These are phyloP conservation scores for Plasmodium yoelii DNA, from an alignment of 169 alveolate genomes.

Conservation along the genomic window DNA sequence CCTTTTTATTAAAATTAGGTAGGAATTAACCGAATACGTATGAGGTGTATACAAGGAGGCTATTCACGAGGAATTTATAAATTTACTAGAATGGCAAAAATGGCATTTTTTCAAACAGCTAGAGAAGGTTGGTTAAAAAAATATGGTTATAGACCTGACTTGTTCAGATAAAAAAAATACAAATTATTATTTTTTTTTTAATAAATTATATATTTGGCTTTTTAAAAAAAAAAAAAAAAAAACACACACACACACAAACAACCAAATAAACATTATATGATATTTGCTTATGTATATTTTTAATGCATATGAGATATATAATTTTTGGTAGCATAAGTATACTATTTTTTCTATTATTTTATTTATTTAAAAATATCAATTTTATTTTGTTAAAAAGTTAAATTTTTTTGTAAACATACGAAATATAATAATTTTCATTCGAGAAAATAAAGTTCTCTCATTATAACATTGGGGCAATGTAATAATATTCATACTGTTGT, in stretches of 20 bases:
- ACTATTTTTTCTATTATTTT: too few relatives aligned
- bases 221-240: not conserved
- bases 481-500: too few relatives aligned
- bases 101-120: constrained; percentile 89
- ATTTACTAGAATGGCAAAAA: constrained; percentile 88
- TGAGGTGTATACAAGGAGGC: constrained; percentile 89
- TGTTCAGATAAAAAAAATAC: constrained; percentile 77
- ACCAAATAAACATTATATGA: too few relatives aligned
- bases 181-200: not conserved
- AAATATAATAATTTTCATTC: too few relatives aligned
- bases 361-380: too few relatives aligned
- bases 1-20: constrained; percentile 52
- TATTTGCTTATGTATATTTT: too few relatives aligned
- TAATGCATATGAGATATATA: too few relatives aligned
- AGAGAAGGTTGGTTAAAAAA: constrained; percentile 90
- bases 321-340: too few relatives aligned
- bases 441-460: too few relatives aligned
- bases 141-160: constrained; percentile 88
- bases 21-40: constrained; percentile 85
- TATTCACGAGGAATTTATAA: constrained; percentile 87
- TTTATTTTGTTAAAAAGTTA: too few relatives aligned
- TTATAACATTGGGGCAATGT: too few relatives aligned
- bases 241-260: not conserved
- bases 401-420: too few relatives aligned
- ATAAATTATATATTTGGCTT: not conserved